These are phyloP conservation scores for Clitocybe nebularis DNA, from an alignment of 1,284 basidiomycete genomes.

Conservation along the genomic window DNA sequence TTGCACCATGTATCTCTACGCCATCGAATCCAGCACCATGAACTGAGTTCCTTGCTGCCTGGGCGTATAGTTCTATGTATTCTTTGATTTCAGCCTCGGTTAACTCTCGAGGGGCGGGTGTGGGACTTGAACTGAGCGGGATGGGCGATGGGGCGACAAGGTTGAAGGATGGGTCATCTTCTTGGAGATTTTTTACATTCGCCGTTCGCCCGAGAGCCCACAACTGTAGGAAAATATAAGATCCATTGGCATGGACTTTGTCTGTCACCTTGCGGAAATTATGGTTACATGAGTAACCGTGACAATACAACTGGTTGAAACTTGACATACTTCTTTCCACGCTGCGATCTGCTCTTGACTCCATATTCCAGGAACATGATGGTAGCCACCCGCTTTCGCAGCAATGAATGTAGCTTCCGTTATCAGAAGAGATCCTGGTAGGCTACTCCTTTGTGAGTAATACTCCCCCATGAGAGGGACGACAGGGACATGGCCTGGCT, in stretches of 20 bases:
- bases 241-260: slow-evolving; percentile 24
- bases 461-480: slow-evolving; percentile 36
- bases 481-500: slow-evolving; percentile 20
- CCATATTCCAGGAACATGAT: slow-evolving; percentile 41
- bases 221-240: slow-evolving; percentile 22
- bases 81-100: slow-evolving; percentile 38
- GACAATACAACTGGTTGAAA: background rate
- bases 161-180: slow-evolving; percentile 18
- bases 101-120: slow-evolving; percentile 28
- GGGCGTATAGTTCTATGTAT: slow-evolving; percentile 32
- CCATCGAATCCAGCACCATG: slow-evolving; percentile 45
- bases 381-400: slow-evolving; percentile 32
- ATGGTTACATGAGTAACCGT: no score
- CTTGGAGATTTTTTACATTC: slow-evolving; percentile 6
- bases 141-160: slow-evolving; percentile 38
- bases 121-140: slow-evolving; percentile 24
- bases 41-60: slow-evolving; percentile 40
- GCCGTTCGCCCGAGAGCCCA: slow-evolving; percentile 19
- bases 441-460: slow-evolving; percentile 42
- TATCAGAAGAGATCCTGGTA: slow-evolving; percentile 44
- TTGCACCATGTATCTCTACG: slow-evolving; percentile 35
- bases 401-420: slow-evolving; percentile 44
- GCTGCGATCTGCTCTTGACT: slow-evolving; percentile 38
- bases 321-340: slow-evolving; percentile 40
- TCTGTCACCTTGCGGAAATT: slow-evolving; percentile 15